Evolutionary conservation across 2,329 filamentous ascomycete genomes (phyloP).

Genomic region (Ilyonectria robusta): DNA sequence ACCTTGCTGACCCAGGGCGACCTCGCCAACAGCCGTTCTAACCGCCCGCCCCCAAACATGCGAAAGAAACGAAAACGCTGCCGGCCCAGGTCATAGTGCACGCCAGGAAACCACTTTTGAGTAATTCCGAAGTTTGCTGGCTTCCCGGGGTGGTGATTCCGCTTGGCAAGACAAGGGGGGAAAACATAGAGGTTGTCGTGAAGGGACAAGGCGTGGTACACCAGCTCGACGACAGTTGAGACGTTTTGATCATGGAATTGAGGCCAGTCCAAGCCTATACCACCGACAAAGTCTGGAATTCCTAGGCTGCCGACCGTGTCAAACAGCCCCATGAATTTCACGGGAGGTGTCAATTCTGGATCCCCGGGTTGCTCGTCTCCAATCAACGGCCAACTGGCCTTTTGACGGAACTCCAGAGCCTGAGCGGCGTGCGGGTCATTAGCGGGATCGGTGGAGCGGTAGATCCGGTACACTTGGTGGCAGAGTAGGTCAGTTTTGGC

Average conservation of each 20-base stretch:
- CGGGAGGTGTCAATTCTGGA: conserved; percentile 21
- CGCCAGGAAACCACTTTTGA: conserved; percentile 43
- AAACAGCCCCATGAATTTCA: conserved; percentile 44
- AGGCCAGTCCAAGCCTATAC: conserved; percentile 43
- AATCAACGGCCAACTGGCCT: conserved; percentile 30
- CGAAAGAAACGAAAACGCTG: conserved; percentile 40
- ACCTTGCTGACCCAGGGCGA: conserved; percentile 42
- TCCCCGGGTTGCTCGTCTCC: conserved; percentile 5
- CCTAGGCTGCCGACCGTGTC: conserved; percentile 43
- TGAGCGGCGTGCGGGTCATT: conserved; percentile 35
- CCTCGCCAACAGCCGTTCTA: conserved; percentile 48
- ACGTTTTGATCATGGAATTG: conserved; percentile 45
- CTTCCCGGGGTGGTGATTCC: conserved; percentile 6
- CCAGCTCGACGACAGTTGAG: conserved; percentile 43
- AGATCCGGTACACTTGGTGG: conserved; percentile 42
- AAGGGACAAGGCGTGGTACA: conserved; percentile 43
- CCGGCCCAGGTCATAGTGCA: conserved; percentile 42
- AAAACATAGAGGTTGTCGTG: conserved; percentile 40
- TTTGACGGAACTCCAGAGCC: conserved; percentile 33
- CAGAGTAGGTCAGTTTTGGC: conserved; percentile 22
- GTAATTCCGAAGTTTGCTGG: conserved; percentile 27
- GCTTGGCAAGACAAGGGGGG: conserved; percentile 35
- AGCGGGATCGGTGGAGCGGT: conserved; percentile 36
- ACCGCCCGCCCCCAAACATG: conserved; percentile 23
- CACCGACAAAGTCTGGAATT: conserved; percentile 38